Evolutionary conservation across 345 rosid species (phyloP), one percentile per base, ranked within the genome.

Genomic region (Acer yangbiense): DNA sequence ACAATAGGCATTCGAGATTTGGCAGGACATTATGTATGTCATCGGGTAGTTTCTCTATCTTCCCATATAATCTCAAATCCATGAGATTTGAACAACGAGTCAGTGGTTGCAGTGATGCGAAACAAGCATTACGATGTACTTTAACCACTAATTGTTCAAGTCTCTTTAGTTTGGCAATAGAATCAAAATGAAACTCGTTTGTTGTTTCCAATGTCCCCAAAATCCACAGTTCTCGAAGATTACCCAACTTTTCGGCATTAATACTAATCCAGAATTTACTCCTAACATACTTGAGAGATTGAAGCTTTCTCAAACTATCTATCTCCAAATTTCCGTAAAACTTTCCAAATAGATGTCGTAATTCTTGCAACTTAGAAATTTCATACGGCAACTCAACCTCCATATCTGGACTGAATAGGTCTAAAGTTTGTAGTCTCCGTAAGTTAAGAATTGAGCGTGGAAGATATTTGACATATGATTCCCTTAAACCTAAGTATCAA

Each of bases 401-500:
- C 1, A 2, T 27, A 27, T 27, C 35, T 10, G 2, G 3, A 29
- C 3, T 29, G 35, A 29, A 29, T 29, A 29, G 35, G 35, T 32
- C 6, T 32, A 32, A 32, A 32, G 35, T 32, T 32, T 32, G 35
- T 32, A 32, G 35, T 32, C 6, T 32, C 5, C 35, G 35, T 3
- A 32, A 3, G 32, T 78, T 69, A 44, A 81, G 63, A n/a, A 78
- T 64, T 18, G 81, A 62, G 8, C 73, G 13, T 57, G 84, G 70
- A 39, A 78, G 74, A 17, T 1, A 17, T 21, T 50, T 73, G 25
- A 78, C 12, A 71, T 55, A 39, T 14, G 84, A 77, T 29, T 44
- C 21, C 68, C 73, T 77, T 48, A 74, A 46, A n/a, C 81, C 81
- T 52, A 81, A 64, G 75, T 81, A 81, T 77, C 60, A 81, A 74